phyloP scores from a whole-genome alignment of 2,329 filamentous ascomycete genomes.

The Pleomassaria siparia region DNA sequence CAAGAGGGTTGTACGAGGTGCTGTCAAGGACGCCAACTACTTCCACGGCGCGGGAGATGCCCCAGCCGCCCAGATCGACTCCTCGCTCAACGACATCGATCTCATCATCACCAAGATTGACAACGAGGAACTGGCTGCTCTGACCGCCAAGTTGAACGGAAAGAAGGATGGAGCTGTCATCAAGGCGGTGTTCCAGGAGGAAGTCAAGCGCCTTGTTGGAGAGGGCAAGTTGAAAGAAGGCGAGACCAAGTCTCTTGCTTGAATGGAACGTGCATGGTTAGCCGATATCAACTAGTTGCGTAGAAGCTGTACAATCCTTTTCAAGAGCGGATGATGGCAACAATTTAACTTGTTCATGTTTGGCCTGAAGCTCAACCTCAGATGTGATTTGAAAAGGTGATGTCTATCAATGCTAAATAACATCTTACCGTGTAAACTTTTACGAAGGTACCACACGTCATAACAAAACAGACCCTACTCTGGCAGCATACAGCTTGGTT shows the following conservation, averaged over 20 bases:
- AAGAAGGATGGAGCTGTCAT: slow-evolving; percentile 80
- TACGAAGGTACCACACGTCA: too few species aligned
- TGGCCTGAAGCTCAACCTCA: too few species aligned
- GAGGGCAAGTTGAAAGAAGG: slow-evolving; percentile 85
- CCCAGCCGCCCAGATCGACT: slow-evolving; percentile 76
- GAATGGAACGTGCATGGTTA: neutral
- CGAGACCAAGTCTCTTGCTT: slow-evolving; percentile 68
- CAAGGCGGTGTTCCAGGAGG: slow-evolving; percentile 77
- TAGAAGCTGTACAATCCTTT: neutral
- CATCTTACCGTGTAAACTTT: too few species aligned
- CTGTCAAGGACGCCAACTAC: slow-evolving; percentile 98
- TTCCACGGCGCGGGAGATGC: slow-evolving; percentile 70
- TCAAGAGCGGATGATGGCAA: neutral
- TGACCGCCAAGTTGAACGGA: slow-evolving; percentile 78
- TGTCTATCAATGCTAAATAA: too few species aligned
- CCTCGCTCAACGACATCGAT: slow-evolving; percentile 83
- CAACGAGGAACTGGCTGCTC: slow-evolving; percentile 80
- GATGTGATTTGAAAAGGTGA: too few species aligned
- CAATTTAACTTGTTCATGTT: neutral
- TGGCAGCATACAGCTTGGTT: too few species aligned
- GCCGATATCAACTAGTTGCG: neutral
- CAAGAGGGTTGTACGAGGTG: slow-evolving; percentile 92
- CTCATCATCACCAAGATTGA: slow-evolving; percentile 85
- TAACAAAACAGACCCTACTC: too few species aligned
- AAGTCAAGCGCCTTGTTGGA: slow-evolving; percentile 75